Evolutionary conservation across 208 protist genomes (phyloP), one percentile per base, ranked within the genome.

Genomic region (Leishmania turanica): DNA sequence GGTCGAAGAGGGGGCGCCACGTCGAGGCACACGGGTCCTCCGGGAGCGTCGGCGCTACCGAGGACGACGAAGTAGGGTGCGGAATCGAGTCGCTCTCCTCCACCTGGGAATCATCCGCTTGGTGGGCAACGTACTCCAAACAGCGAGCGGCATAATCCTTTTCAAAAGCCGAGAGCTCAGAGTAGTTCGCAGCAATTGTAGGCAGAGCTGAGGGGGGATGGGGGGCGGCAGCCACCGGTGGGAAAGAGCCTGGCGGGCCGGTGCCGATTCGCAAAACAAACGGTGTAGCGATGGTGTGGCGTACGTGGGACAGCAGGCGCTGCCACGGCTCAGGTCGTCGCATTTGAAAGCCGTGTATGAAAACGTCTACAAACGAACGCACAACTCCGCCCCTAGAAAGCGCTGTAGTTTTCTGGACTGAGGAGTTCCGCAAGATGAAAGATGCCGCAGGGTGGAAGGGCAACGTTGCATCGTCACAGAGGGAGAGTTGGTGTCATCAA

Each of bases 1-100:
- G 11, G 42, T 85, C 82, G 45, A 78, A 79, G 40, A 85, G 47
- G 1, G 77, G 82, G 2, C 64, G 37, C 82, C 82, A 85, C 60
- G 75, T 42, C 31, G 47, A n/a, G 31, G 53, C 37, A 21, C 21
- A 47, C 21, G 8, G 49, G 34, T 5, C 53, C 17, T 40, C 49
- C n/a, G 3, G 34, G 27, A 15, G 1, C 72, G 49, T 76, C 31
- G 49, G 70, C 9, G 47, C 42, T 24, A 53, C 21, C 70, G n/a
- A 24, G 24, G 1, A 40, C 24, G 70, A 19, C 47, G 40, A 34
- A 1, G 70, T 37, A 37, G 47, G 2, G 27, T 75, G 31, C 17
- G 31, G 6, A 15, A 60, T 75, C 19, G 31, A 17, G 51, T 45
- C 71, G 8, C 49, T 62, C 49, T 60, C 71, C 2, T 75, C 49